Conservation (phyloP, 208 protist species). For the Leishmania martiniquensis region DNA sequence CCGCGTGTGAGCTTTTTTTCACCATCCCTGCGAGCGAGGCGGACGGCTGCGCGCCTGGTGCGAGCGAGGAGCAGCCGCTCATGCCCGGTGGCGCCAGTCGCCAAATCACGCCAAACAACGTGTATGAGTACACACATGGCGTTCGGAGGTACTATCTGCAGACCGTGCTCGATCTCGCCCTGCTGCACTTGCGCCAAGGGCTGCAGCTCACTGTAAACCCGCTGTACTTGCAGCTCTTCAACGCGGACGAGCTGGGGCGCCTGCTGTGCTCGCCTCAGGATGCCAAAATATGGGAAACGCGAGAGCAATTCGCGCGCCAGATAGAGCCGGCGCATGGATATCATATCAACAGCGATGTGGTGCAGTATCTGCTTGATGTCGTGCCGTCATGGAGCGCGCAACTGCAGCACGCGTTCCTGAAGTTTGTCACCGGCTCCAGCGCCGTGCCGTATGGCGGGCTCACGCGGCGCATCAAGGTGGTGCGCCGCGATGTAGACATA, state of each 20-base stretch:
- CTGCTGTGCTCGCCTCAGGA: constrained; percentile 59
- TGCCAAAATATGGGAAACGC: constrained; percentile 55
- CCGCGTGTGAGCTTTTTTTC: constrained; percentile 57
- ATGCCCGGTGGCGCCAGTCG: constrained; percentile 17
- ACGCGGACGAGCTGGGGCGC: constrained; percentile 47
- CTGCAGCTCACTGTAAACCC: constrained; percentile 54
- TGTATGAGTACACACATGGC: constrained; percentile 42
- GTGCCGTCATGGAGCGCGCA: constrained; percentile 53
- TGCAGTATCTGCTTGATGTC: constrained; percentile 60
- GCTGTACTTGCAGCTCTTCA: constrained; percentile 65
- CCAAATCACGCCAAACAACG: constrained; percentile 44
- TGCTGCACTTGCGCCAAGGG: constrained; percentile 53
- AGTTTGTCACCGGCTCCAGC: constrained; percentile 82
- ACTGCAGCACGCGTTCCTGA: constrained; percentile 76
- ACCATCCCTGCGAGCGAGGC: constrained; percentile 44
- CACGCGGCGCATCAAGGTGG: constrained; percentile 71
- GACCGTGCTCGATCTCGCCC: constrained; percentile 25
- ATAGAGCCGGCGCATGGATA: constrained; percentile 74
- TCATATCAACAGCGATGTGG: constrained; percentile 45
- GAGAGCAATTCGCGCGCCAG: constrained; percentile 43
- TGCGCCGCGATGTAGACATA: constrained; percentile 53
- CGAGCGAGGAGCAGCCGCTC: constrained; percentile 23
- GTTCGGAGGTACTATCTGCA: constrained; percentile 55
- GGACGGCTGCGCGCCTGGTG: constrained; percentile 11
- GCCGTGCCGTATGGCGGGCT: constrained; percentile 62